phyloP scores from a whole-genome alignment of 139 green algal genomes.

The Picochlorum sp. region DNA sequence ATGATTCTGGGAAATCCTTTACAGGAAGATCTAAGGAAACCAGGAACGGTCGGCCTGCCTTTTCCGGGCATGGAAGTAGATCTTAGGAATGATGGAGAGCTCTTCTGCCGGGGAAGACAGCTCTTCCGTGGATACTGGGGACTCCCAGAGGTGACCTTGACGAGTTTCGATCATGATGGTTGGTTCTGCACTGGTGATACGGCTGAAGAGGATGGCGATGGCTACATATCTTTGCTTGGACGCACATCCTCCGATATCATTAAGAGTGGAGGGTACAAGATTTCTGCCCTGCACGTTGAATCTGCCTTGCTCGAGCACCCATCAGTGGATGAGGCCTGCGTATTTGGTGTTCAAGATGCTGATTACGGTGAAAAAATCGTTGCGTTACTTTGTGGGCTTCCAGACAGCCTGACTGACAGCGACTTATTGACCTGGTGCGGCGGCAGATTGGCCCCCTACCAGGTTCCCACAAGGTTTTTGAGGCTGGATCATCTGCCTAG shows the following conservation, averaged over 20 bases:
- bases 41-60: slow-evolving; percentile 74
- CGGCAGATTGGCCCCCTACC: slow-evolving; percentile 55
- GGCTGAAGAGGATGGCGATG: slow-evolving; percentile 13
- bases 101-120: slow-evolving; percentile 57
- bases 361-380: slow-evolving; percentile 55
- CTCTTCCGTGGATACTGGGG: slow-evolving; percentile 89
- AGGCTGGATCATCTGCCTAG: slow-evolving; percentile 60
- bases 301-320: slow-evolving; percentile 65
- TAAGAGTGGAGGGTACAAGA: slow-evolving; percentile 88
- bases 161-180: slow-evolving; percentile 71
- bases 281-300: slow-evolving; percentile 76
- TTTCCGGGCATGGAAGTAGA: slow-evolving; percentile 53
- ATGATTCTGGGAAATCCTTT: slow-evolving; percentile 90
- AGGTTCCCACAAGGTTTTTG: slow-evolving; percentile 49
- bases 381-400: slow-evolving; percentile 13
- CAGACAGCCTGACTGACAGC: slow-evolving; percentile 7
- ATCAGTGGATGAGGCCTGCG: slow-evolving; percentile 60
- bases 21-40: slow-evolving; percentile 41
- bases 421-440: slow-evolving; percentile 36
- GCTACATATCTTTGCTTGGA: slow-evolving; percentile 73
- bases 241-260: slow-evolving; percentile 89
- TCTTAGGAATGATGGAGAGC: slow-evolving; percentile 47
- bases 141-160: slow-evolving; percentile 56
- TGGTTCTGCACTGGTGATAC: slow-evolving; percentile 80
- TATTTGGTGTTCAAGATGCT: slow-evolving; percentile 77